phyloP scores from a whole-genome alignment of 176 grass and related monocot species.

The Eragrostis nindensis region DNA sequence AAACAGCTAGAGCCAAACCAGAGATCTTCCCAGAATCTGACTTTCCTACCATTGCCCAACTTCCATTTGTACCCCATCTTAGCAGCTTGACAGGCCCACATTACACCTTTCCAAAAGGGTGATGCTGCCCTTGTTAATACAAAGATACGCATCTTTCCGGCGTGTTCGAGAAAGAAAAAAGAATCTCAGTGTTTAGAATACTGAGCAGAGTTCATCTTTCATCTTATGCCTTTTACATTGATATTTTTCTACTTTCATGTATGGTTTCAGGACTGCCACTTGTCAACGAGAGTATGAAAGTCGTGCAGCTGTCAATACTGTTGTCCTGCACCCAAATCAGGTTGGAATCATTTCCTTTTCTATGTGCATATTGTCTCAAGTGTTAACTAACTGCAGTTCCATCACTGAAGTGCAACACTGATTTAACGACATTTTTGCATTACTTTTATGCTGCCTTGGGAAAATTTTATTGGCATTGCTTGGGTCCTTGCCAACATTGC shows the following conservation, averaged over 20 bases:
- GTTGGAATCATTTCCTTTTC: constrained; percentile 39
- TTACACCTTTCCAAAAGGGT: no score
- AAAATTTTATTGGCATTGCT: neutral
- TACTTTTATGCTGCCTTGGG: constrained; percentile 1
- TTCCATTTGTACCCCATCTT: no score
- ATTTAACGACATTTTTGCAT: neutral
- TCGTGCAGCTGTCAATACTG: constrained; percentile 90
- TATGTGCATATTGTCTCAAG: neutral
- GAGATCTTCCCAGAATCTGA: no score
- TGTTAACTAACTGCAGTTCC: neutral
- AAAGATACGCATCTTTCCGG: no score
- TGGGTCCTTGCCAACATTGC: neutral
- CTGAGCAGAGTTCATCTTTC: neutral
- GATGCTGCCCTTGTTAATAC: no score
- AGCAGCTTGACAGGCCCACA: no score
- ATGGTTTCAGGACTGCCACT: constrained; percentile 69
- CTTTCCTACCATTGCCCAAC: no score
- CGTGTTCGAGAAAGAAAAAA: no score
- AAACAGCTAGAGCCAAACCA: no score
- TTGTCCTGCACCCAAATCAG: constrained; percentile 98
- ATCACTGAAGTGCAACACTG: neutral
- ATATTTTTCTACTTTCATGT: constrained; percentile 32
- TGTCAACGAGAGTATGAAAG: constrained; percentile 99
- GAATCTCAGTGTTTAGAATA: neutral
- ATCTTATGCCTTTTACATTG: neutral